Evolutionary conservation across 1,284 basidiomycete genomes (phyloP).

Genomic region (Trichosporon asahii): DNA sequence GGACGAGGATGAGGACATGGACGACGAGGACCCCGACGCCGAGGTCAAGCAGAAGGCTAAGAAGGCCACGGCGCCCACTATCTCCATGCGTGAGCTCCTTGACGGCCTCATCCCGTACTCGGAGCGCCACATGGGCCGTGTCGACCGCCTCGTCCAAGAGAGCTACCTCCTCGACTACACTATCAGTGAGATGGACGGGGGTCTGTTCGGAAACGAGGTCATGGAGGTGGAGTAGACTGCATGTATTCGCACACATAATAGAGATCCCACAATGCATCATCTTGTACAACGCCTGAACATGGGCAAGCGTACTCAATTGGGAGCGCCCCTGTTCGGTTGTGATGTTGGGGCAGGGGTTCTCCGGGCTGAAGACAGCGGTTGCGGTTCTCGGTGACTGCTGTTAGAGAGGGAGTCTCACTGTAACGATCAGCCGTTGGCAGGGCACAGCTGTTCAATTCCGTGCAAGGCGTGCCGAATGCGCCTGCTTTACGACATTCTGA

Average conservation of each 20-base stretch:
- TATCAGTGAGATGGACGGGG: constrained; percentile 81
- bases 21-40: constrained; percentile 33
- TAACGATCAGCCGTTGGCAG: no score
- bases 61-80: constrained; percentile 22
- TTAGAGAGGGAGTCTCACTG: no score
- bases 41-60: constrained; percentile 17
- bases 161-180: constrained; percentile 91
- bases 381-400: no score
- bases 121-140: constrained; percentile 79
- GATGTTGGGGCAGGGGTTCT: no score
- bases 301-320: no score
- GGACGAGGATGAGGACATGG: constrained; percentile 45
- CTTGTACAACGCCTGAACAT: not conserved
- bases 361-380: no score
- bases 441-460: no score
- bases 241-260: not conserved
- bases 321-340: no score
- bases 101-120: constrained; percentile 90
- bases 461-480: no score
- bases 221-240: constrained; percentile 36
- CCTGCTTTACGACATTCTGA: no score
- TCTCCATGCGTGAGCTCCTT: constrained; percentile 66
- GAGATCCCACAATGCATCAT: constrained; percentile 2
- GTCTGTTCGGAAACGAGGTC: constrained; percentile 45
- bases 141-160: constrained; percentile 85